Base-by-base conservation (phyloP, 176 grass and related monocot genomes). In the Oryza coarctata region DNA sequence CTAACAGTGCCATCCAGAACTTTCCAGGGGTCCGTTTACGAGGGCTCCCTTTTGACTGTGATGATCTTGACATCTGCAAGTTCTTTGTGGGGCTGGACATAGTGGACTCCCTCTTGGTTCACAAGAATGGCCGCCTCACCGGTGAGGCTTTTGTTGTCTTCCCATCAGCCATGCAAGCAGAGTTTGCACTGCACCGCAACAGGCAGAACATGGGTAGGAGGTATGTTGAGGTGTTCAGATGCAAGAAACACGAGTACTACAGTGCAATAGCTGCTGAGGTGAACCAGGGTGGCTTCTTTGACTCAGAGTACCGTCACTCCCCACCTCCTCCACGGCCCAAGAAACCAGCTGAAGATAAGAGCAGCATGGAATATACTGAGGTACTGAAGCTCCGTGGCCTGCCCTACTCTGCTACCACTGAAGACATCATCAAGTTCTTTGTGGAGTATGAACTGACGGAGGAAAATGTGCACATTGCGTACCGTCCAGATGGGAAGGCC, bases 211-310 rank as follows among this genome's bases (percentile, higher is more conserved):
- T 98, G 90, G 95, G 95, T 5, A 89, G 91, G 73, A 86, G 95
- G 27, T 98, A 98, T 10, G 86, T 98, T 31, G 92, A 98, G 88
- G 92, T 98, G 30, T 98, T 98, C 66, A 83, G 82, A 58, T 98
- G 95, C 86, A 98, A 94, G 86, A 98, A 98, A 72, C 92, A 90
- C 29, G 95, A 98, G 5, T 98, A 98, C 58, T 98, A 98, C 82
- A 82, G 49, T 0, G 92, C 95, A 26, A 65, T 98, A 86, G 90
- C 95, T 14, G 74, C 85, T 4, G 95, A 98, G 86, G 95, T 98
- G 87, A 98, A 91, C 77, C 84, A 85, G 68, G 89, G 94, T 3
- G 67, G 80, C 11, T 85, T 80, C 39, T 83, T 87, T 6, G 89
- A 92, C 36, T 18, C 61, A 0, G 87, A 92, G 69, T 83, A 85